Conservation (phyloP, 495 filamentous ascomycete species). For the Platismatia glauca region DNA sequence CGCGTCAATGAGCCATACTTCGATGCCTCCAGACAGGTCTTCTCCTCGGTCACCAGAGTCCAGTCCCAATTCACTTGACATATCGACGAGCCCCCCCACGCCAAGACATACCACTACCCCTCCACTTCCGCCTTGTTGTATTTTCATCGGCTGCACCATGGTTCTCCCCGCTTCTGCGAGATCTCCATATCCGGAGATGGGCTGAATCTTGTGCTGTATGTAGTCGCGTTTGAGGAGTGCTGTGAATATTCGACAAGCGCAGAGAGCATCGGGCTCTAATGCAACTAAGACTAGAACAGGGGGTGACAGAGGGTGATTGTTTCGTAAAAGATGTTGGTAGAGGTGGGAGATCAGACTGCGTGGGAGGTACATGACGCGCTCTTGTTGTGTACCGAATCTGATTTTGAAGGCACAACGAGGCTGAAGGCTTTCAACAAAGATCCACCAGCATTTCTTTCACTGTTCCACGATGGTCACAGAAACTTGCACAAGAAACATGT, state of each 20-base stretch:
- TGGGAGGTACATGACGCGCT: slow-evolving; percentile 76
- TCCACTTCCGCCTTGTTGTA: slow-evolving; percentile 66
- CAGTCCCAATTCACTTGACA: slow-evolving; percentile 64
- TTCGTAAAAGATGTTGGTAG: slow-evolving; percentile 75
- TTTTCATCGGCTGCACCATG: slow-evolving; percentile 73
- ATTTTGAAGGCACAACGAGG: not conserved
- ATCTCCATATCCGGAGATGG: slow-evolving; percentile 86
- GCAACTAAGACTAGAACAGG: slow-evolving; percentile 89
- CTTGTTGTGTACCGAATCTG: not conserved
- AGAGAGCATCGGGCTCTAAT: slow-evolving; percentile 90
- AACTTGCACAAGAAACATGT: not conserved
- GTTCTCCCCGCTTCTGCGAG: slow-evolving; percentile 67
- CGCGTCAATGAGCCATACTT: slow-evolving; percentile 91
- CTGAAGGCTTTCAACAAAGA: not conserved
- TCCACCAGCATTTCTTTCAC: not conserved
- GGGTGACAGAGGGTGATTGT: slow-evolving; percentile 73
- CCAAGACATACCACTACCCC: slow-evolving; percentile 88
- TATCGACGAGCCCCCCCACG: slow-evolving; percentile 80
- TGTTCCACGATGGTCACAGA: not conserved
- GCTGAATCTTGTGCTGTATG: slow-evolving; percentile 96
- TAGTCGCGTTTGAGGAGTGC: slow-evolving; percentile 89
- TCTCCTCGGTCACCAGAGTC: slow-evolving; percentile 41
- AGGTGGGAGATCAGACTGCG: slow-evolving; percentile 79
- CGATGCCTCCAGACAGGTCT: slow-evolving; percentile 62
- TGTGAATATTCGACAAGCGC: slow-evolving; percentile 89